A percentile compares a stretch with the other conserved stretches of the same genome.
Conservation (phyloP, 331 rosid species). For the Malus hybrid region DNA sequence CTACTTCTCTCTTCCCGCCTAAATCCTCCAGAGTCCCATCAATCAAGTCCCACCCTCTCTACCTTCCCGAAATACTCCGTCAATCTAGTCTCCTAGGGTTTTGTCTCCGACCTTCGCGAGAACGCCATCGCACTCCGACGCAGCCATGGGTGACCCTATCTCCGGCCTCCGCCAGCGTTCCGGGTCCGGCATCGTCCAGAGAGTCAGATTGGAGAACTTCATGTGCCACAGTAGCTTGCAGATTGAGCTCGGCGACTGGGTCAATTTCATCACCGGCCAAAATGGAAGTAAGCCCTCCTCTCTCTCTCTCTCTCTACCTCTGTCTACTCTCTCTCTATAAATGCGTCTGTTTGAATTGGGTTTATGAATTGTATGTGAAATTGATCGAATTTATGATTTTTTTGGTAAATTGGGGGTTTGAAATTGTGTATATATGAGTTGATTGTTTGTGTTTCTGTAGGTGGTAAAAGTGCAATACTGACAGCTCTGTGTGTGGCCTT, state of each 20-base stretch:
- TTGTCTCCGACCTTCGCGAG: neutral
- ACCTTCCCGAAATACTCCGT: neutral
- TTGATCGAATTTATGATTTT: neutral
- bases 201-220: slow-evolving; percentile 71
- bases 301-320: neutral
- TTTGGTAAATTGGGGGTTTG: neutral
- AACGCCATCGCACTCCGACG: neutral
- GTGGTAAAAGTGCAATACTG: slow-evolving; percentile 90
- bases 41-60: neutral
- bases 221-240: slow-evolving; percentile 80
- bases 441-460: slow-evolving; percentile 22
- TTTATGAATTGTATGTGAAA: neutral
- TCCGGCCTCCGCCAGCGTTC: slow-evolving; percentile 14
- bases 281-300: slow-evolving; percentile 63
- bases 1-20: slow-evolving; percentile 31
- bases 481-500: slow-evolving; percentile 88
- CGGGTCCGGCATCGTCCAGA: slow-evolving; percentile 56
- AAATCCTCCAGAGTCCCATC: neutral
- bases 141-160: slow-evolving; percentile 32
- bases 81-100: neutral
- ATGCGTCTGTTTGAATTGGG: neutral
- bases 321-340: neutral
- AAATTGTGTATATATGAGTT: neutral
- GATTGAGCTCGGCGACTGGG: slow-evolving; percentile 62
- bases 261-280: slow-evolving; percentile 86